phyloP scores from a whole-genome alignment of 352 stramenopile genomes.

The Plasmopara muralis region DNA sequence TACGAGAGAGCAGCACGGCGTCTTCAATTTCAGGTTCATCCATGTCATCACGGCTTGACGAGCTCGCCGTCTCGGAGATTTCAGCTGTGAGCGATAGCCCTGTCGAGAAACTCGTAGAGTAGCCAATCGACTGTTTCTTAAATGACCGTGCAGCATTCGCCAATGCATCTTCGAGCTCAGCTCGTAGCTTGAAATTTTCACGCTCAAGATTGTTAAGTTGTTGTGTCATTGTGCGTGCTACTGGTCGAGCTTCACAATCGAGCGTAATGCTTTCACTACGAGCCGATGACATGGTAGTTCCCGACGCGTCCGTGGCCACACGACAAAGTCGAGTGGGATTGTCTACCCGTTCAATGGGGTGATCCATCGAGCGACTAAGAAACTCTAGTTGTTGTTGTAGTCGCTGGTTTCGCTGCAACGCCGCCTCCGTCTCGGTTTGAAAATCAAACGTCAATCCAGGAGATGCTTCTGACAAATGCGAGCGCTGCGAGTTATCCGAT shows the following conservation, averaged over 20 bases:
- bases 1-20: constrained; percentile 21
- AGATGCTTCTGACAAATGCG: constrained; percentile 1
- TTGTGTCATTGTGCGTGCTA: constrained; percentile 57
- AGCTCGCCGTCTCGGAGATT: constrained; percentile 41
- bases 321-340: constrained; percentile 19
- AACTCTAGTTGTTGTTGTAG: constrained; percentile 63
- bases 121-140: constrained; percentile 30
- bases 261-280: constrained; percentile 21
- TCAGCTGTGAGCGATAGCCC: constrained; percentile 28
- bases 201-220: constrained; percentile 68
- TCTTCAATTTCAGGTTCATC: constrained; percentile 38
- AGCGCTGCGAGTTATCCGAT: constrained; percentile 14
- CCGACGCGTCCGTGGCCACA: constrained; percentile 39
- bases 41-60: constrained; percentile 41
- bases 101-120: constrained; percentile 18
- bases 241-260: constrained; percentile 26
- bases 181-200: constrained; percentile 65
- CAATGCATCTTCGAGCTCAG: constrained; percentile 37
- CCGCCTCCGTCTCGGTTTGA: constrained; percentile 39
- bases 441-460: constrained; percentile 39
- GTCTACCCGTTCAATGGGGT: constrained; percentile 23
- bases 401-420: constrained; percentile 55
- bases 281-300: constrained; percentile 28
- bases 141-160: constrained; percentile 28
- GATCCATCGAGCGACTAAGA: constrained; percentile 44